Evolutionary conservation across 148 eudicot species (phyloP), one percentile per base, ranked within the genome.

Genomic region (Simmondsia chinensis): DNA sequence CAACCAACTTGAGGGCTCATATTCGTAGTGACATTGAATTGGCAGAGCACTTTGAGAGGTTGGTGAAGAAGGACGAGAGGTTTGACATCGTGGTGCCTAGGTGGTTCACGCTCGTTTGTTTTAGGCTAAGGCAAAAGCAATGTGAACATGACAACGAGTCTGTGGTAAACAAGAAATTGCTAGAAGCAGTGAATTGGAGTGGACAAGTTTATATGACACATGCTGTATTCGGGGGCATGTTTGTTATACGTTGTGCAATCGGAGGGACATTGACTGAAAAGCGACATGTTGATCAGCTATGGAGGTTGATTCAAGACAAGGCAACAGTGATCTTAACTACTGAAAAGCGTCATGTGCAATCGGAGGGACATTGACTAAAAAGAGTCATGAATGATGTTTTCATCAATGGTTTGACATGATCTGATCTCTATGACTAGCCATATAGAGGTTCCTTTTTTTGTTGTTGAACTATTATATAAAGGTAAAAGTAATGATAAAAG

Each of bases 201-300:
- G 82, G 82, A 4, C 29, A 32, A 13, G 65, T 59, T 11, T 76
- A 64, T 56, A 60, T 76, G 74, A 76, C 61, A 19, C 82, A 71
- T 48, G 56, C 70, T 0, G 39, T 59, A 6, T 49, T 49, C 0
- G 71, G 73, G 2, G 74, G 64, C 0, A 26, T 24, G 3, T 71
- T 54, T 48, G 54, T 56, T 26, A 26, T 71, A 29, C 48, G 82
- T 33, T 75, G 67, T 27, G 77, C 69, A 0, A 65, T 71, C 8
- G 82, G 77, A 5, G 74, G 57, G 28, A 67, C 74, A 5, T 60
- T 76, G 23, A 76, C 74, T 1, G 54, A 61, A 23, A 56, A 60
- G 21, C 36, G 65, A 29, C 74, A 76, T 14, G 50, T 71, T 15
- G 50, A 41, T 21, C 39, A 38, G 6, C 59, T 69, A 16, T 71